Evolutionary conservation across 2,329 filamentous ascomycete species (phyloP).

Genomic region (Aureobasidium sp.): DNA sequence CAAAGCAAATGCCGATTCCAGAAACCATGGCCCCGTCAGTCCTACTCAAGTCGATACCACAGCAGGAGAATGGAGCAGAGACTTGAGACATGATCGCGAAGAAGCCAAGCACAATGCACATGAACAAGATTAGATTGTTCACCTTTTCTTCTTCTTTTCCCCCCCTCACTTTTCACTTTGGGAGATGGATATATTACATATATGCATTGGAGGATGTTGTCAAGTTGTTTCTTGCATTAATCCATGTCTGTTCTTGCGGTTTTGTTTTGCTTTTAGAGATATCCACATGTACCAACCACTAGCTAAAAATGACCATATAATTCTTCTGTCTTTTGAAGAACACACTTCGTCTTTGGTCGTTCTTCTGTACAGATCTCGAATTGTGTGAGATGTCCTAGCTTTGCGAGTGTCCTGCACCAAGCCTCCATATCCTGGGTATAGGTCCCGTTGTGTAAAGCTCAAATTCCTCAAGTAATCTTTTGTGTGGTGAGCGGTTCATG

Average conservation of each 20-base stretch:
- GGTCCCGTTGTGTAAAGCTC: not conserved
- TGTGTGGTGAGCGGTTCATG: not conserved
- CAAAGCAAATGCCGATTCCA: not conserved
- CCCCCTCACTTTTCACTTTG: not conserved
- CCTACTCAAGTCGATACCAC: constrained; percentile 17
- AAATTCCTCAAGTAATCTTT: too few relatives aligned
- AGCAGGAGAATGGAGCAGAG: constrained; percentile 15
- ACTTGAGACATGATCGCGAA: constrained; percentile 5
- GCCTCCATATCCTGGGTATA: not conserved
- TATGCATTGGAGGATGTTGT: not conserved
- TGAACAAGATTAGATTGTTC: not conserved
- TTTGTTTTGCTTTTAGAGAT: constrained; percentile 1
- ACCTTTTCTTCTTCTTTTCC: not conserved
- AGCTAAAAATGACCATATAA: not conserved
- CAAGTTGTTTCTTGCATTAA: not conserved
- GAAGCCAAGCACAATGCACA: not conserved
- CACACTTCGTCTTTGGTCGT: not conserved
- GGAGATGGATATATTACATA: not conserved
- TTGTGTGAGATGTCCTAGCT: not conserved
- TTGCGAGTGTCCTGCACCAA: not conserved
- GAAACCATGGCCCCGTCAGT: constrained; percentile 6
- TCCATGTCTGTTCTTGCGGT: not conserved
- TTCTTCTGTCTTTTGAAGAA: not conserved
- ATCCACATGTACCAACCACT: not conserved
- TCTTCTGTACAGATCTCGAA: not conserved